These are phyloP conservation scores for Lipomyces sp. DNA, from an alignment of 805 yeast species.

Conservation along the genomic window DNA sequence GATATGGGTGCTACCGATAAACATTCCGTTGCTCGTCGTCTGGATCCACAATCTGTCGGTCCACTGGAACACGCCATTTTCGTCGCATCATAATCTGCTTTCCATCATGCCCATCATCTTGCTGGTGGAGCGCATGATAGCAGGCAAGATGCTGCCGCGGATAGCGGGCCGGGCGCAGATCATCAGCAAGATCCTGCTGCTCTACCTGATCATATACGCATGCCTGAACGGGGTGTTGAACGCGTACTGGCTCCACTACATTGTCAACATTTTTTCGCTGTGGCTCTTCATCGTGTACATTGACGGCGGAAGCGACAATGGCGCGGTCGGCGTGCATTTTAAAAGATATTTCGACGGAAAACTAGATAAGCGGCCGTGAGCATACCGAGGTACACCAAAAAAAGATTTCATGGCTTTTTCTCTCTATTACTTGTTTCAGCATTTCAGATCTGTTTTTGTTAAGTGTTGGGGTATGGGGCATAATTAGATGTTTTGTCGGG, in stretches of 20 bases:
- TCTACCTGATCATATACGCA: constrained; percentile 58
- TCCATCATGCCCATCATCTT: constrained; percentile 72
- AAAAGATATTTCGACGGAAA: constrained; percentile 1
- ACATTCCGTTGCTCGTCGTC: constrained; percentile 72
- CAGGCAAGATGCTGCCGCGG: constrained; percentile 49
- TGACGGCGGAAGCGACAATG: constrained; percentile 4
- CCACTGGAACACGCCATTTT: constrained; percentile 78
- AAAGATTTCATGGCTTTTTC: too few species aligned
- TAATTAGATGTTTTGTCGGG: too few species aligned
- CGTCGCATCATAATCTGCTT: constrained; percentile 78
- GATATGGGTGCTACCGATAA: constrained; percentile 76
- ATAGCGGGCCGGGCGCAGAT: constrained; percentile 35
- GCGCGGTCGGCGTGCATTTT: neutral
- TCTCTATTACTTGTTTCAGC: too few species aligned
- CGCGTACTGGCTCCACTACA: constrained; percentile 79
- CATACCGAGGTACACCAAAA: too few species aligned
- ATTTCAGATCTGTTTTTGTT: too few species aligned
- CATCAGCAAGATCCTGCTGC: constrained; percentile 42
- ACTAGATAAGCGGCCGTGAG: constrained; percentile 10
- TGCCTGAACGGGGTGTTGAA: constrained; percentile 74
- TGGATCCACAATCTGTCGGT: constrained; percentile 76
- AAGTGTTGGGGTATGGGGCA: too few species aligned
- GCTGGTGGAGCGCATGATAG: constrained; percentile 52
- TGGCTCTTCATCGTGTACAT: constrained; percentile 29
- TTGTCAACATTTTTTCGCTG: constrained; percentile 55